Evolutionary conservation across 2,329 filamentous ascomycete genomes (phyloP), one percentile per base, ranked within the genome.

Genomic region (Aspergillus pseudotamarii): DNA sequence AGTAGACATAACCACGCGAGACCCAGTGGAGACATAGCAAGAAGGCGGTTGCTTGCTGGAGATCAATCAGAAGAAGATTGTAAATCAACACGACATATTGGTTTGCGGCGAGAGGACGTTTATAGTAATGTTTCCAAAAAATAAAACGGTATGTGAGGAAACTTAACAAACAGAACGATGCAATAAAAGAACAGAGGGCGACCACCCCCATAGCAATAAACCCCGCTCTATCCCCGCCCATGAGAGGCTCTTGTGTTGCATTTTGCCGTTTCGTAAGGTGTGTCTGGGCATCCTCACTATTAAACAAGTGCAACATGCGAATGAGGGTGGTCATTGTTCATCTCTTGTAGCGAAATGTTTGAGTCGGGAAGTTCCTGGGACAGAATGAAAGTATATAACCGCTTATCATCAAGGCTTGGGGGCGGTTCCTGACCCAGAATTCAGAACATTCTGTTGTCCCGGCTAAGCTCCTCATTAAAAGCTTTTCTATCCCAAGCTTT

Each of bases 71-170:
- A 6, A 84, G 75, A 8, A 85, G 75, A 63, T 84, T 84, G 72
- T 82, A 84, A 68, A 84, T 84, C 54, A 85, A 77, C 23, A 84
- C 73, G 48, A 84, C 77, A 58, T 82, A 84, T 73, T 85, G 83
- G 66, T 85, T 85, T 69, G 83, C 79, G 21, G 80, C 79, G 41
- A 84, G 79, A 51, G 81, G 80, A 63, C 78, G 74, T 59, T 79
- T 79, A 66, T 83, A 82, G 64, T 82, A 79, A 61, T 74, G 78
- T 41, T 79, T 73, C 82, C 82, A 85, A 64, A 78, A 80, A 34
- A 84, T 73, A 53, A 85, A 73, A 23, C 82, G 80, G 65, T 83
- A 80, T 6, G 82, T 83, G 66, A 85, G 78, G 72, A 82, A 83
- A 32, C 66, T 65, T 6, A 83, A 72, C 3, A 84, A 73, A 32